These are phyloP conservation scores for Henckelia pumila DNA, from an alignment of 257 asterid genomes.

Conservation along the genomic window DNA sequence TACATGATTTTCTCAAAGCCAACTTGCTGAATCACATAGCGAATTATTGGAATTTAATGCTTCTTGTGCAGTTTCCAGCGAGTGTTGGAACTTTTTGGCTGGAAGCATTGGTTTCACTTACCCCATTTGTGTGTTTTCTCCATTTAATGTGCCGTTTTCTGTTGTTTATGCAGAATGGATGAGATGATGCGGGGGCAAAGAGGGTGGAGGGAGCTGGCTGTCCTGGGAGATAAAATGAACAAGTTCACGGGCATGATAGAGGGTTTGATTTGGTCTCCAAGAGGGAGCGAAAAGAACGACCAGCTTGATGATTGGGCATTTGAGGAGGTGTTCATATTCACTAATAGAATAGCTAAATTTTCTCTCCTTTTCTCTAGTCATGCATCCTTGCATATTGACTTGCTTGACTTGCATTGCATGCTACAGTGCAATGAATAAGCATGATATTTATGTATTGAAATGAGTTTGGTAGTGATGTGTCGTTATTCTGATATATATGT, in stretches of 20 bases:
- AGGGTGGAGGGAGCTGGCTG: constrained; percentile 98
- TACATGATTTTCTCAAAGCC: background rate
- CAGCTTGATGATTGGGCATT: constrained; percentile 93
- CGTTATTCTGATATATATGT: background rate
- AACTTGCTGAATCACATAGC: background rate
- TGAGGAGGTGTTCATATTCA: constrained; percentile 69
- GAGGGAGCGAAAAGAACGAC: constrained; percentile 60
- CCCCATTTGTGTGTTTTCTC: background rate
- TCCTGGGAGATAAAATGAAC: constrained; percentile 85
- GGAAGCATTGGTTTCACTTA: background rate
- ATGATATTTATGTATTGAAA: background rate
- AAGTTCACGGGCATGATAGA: constrained; percentile 91
- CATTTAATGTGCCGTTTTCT: background rate
- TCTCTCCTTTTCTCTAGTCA: background rate
- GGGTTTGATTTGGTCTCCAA: constrained; percentile 96
- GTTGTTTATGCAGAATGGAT: constrained; percentile 76
- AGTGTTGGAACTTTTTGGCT: background rate
- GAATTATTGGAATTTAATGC: background rate
- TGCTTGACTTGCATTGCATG: background rate
- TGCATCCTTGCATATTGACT: background rate
- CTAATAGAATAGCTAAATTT: constrained; percentile 10
- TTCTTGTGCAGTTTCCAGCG: background rate
- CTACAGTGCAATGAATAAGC: background rate
- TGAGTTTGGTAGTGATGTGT: background rate
- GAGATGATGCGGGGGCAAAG: constrained; percentile 99